Conservation (phyloP, 1,284 basidiomycete genomes). For the Cutaneotrichosporon sp. region DNA sequence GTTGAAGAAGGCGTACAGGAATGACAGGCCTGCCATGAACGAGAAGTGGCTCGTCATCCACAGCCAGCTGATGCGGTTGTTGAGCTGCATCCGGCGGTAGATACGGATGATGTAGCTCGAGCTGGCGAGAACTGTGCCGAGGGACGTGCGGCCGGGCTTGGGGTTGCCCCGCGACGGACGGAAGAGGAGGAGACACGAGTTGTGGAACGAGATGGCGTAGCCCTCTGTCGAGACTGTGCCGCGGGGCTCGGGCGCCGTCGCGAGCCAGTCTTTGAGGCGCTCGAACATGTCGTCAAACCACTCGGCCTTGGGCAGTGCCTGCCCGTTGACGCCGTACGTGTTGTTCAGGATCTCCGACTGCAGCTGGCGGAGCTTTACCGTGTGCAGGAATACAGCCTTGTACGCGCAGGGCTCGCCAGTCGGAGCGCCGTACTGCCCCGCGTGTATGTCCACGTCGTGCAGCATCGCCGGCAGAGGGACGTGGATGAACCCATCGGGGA, state of each 20-base stretch:
- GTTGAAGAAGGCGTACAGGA: constrained; percentile 50
- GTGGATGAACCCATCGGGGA: constrained; percentile 49
- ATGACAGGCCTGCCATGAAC: constrained; percentile 50
- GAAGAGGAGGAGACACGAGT: constrained; percentile 48
- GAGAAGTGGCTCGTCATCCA: constrained; percentile 49
- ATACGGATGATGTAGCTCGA: constrained; percentile 51
- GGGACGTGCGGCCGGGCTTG: constrained; percentile 42
- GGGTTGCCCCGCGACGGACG: constrained; percentile 49
- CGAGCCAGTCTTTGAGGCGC: constrained; percentile 46
- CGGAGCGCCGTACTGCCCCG: constrained; percentile 31
- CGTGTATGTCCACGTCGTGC: constrained; percentile 47
- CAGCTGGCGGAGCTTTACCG: constrained; percentile 45
- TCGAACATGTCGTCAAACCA: constrained; percentile 49
- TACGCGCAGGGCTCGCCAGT: constrained; percentile 44
- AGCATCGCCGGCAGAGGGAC: constrained; percentile 40
- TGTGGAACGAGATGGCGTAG: constrained; percentile 50
- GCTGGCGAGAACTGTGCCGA: constrained; percentile 46
- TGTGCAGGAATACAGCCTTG: constrained; percentile 47
- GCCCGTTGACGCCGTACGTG: constrained; percentile 42
- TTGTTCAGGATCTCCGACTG: constrained; percentile 48
- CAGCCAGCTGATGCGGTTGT: constrained; percentile 49
- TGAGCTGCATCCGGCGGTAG: constrained; percentile 48
- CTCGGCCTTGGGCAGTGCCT: constrained; percentile 36
- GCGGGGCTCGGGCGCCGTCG: constrained; percentile 44
- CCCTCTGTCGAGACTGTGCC: constrained; percentile 48